Evolutionary conservation across 371 early-diverging fungal genomes (phyloP), one percentile per base, ranked within the genome.

Genomic region (Apophysomyces elegans): DNA sequence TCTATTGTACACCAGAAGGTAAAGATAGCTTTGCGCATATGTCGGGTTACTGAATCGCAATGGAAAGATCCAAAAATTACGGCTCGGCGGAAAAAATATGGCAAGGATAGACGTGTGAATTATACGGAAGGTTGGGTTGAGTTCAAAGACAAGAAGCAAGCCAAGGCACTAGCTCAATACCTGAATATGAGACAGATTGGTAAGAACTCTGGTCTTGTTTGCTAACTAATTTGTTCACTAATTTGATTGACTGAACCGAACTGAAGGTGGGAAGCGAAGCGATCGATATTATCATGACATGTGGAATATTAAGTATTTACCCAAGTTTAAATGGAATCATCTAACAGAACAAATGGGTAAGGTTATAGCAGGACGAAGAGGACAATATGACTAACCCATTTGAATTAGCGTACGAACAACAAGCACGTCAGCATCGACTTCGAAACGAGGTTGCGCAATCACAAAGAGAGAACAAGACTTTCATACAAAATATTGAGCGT

Each of bases 51-150:
- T 50, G 37, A 39, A 61, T 36, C 13, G 3, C 18, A 13, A 37
- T 11, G 9, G 9, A 7, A 70, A 87, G 90, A 89, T 75, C 58
- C 80, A 9, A 86, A 86, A 66, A 71, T 79, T 39, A 78, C 85
- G 37, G 74, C 78, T 37, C 79, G 85, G 56, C 81, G 93, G 26
- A 83, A 86, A 66, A 92, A 91, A 72, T 84, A 87, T 58, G 88
- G 87, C 58, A 91, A 89, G 47, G 88, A 89, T 68, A 91, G 87
- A 68, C 89, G 91, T 66, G 86, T 89, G 64, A 93, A 93, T 69
- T 99, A 86, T 70, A 87, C 87, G 0, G 98, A 99, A 76, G 99
- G 98, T 7, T 99, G 99, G 99, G 89, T 99, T 5, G 99, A 99
- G 77, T 98, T 99, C 74, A 78, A 79, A 62, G 93, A 95, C 75